Percentiles rank a stretch among this genome's conserved stretches.
These are phyloP conservation scores for Pestalotiopsis sp. DNA, from an alignment of 2,329 filamentous ascomycete species.

Conservation along the genomic window DNA sequence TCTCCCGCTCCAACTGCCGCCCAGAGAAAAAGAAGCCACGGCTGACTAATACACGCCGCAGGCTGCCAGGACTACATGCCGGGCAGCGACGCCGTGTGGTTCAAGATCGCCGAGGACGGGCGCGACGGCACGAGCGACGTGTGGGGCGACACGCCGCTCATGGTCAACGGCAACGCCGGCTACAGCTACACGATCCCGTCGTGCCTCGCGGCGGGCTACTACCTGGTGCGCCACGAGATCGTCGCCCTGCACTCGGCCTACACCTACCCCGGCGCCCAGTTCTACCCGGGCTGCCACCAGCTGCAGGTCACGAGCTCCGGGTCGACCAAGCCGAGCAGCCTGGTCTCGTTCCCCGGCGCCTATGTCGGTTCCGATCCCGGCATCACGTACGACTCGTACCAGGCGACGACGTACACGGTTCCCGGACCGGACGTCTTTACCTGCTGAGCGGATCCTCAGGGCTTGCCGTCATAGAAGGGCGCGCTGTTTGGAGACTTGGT, in stretches of 20 bases:
- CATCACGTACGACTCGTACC: slow-evolving; percentile 53
- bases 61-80: slow-evolving; percentile 23
- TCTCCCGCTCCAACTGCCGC: no score
- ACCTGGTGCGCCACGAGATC: slow-evolving; percentile 44
- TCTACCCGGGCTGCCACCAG: slow-evolving; percentile 19
- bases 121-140: slow-evolving; percentile 48
- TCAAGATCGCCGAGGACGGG: slow-evolving; percentile 53
- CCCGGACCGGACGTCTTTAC: slow-evolving; percentile 49
- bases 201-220: slow-evolving; percentile 49
- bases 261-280: slow-evolving; percentile 17
- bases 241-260: slow-evolving; percentile 38
- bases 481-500: no score
- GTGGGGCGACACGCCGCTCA: slow-evolving; percentile 48
- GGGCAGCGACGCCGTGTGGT: slow-evolving; percentile 46
- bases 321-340: slow-evolving; percentile 1
- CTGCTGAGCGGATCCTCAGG: slow-evolving; percentile 33
- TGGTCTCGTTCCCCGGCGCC: slow-evolving; percentile 53
- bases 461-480: not conserved
- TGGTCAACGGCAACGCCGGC: slow-evolving; percentile 40
- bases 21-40: not conserved
- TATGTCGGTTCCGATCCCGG: slow-evolving; percentile 51
- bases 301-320: slow-evolving; percentile 17
- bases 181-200: slow-evolving; percentile 54
- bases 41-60: not conserved
- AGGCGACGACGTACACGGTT: slow-evolving; percentile 43